Evolutionary conservation across 306 rosid species (phyloP).

Genomic region (Vigna trinervia): DNA sequence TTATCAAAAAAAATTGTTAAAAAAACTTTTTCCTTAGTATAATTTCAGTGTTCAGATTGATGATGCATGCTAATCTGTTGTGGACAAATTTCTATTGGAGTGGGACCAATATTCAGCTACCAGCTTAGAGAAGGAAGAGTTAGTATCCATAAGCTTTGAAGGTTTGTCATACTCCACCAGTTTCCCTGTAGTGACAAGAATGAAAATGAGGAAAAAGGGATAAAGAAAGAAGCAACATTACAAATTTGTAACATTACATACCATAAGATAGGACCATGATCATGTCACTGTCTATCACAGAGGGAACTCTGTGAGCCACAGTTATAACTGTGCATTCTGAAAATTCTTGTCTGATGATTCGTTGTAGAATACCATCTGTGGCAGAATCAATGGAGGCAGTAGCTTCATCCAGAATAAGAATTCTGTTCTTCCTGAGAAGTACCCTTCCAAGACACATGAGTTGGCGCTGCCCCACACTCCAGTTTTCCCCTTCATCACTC

Average conservation of each 20-base stretch:
- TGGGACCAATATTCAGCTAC: slow-evolving; percentile 78
- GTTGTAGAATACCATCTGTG: slow-evolving; percentile 64
- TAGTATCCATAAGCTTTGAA: slow-evolving; percentile 57
- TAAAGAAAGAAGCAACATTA: background rate
- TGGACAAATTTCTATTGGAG: slow-evolving; percentile 41
- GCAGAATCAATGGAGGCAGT: slow-evolving; percentile 77
- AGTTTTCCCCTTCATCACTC: slow-evolving; percentile 77
- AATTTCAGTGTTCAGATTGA: too few species aligned
- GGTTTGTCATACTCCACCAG: slow-evolving; percentile 70
- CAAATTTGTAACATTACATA: slow-evolving; percentile 40
- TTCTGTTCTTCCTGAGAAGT: slow-evolving; percentile 63
- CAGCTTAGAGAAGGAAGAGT: slow-evolving; percentile 69
- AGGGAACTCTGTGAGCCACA: slow-evolving; percentile 75
- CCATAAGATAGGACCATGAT: slow-evolving; percentile 79
- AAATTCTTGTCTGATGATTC: slow-evolving; percentile 65
- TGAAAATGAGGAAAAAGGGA: background rate
- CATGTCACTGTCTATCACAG: slow-evolving; percentile 75
- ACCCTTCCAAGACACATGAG: slow-evolving; percentile 78
- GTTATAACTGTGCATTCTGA: slow-evolving; percentile 66
- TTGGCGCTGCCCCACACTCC: slow-evolving; percentile 80
- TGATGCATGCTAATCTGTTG: background rate
- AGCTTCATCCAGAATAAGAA: slow-evolving; percentile 79
- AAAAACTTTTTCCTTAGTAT: too few species aligned
- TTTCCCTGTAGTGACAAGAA: slow-evolving; percentile 49
- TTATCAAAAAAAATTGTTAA: too few species aligned